These are phyloP conservation scores for Sugiyamaella valdiviana DNA, from an alignment of 805 yeast species.

Conservation along the genomic window DNA sequence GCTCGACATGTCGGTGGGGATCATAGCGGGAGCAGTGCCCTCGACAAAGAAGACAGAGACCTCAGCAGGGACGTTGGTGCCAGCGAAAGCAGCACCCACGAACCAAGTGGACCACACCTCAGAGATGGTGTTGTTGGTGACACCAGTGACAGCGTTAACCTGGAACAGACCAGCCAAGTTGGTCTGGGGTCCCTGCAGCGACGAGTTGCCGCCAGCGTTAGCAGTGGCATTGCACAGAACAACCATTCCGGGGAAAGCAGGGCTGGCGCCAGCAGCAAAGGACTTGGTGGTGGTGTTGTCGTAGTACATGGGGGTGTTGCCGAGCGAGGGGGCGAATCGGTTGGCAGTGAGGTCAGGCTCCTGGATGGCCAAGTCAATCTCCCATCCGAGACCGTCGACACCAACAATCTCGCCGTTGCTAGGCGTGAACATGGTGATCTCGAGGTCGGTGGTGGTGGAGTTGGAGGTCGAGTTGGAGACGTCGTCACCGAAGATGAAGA, in stretches of 20 bases:
- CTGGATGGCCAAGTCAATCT: constrained; percentile 5
- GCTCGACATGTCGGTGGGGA: neutral
- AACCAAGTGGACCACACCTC: constrained; percentile 6
- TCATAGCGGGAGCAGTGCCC: constrained; percentile 4
- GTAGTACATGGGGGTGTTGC: constrained; percentile 1
- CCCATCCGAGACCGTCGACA: constrained; percentile 2
- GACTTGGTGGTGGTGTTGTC: constrained; percentile 3
- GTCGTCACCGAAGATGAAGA: constrained; percentile 4
- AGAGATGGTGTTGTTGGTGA: constrained; percentile 1
- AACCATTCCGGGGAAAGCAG: constrained; percentile 4
- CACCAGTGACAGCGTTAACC: constrained; percentile 5
- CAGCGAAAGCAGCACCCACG: constrained; percentile 2
- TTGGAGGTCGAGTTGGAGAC: constrained; percentile 3
- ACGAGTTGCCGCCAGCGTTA: constrained; percentile 1
- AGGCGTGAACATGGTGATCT: constrained; percentile 4
- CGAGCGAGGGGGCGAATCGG: constrained; percentile 1
- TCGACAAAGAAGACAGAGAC: constrained; percentile 1
- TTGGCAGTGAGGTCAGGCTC: constrained; percentile 4
- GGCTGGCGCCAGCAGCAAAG: constrained; percentile 1
- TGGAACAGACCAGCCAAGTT: constrained; percentile 7
- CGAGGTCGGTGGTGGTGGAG: neutral
- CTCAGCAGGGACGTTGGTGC: neutral
- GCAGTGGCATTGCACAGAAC: constrained; percentile 1
- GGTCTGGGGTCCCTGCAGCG: constrained; percentile 1
- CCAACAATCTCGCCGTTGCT: constrained; percentile 3